Evolutionary conservation across 225 moss, liverwort and hornwort species (phyloP).

Genomic region (Lunularia cruciata): DNA sequence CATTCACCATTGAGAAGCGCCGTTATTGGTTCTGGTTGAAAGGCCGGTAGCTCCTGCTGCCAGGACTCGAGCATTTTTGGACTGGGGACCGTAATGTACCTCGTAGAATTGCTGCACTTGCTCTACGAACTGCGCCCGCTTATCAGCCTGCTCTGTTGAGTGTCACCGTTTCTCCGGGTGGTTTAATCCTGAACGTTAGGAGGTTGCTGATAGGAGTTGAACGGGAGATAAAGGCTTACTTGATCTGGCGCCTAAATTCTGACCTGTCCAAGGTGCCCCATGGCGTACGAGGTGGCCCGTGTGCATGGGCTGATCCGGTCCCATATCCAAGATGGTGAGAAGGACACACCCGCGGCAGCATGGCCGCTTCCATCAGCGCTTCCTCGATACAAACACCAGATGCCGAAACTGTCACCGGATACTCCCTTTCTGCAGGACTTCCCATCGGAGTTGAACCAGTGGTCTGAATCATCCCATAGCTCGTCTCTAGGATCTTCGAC

Average conservation of each 20-base stretch:
- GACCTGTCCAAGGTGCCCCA: conserved; percentile 26
- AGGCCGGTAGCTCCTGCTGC: too few relatives aligned
- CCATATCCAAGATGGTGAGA: conserved; percentile 32
- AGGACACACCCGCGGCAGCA: conserved; percentile 4
- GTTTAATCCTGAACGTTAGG: too few relatives aligned
- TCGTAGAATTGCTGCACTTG: conserved; percentile 3
- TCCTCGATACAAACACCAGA: conserved; percentile 1
- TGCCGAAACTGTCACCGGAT: conserved; percentile 18
- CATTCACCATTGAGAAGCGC: too few relatives aligned
- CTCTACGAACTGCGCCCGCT: neutral
- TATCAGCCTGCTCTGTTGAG: neutral
- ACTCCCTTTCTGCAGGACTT: conserved; percentile 21
- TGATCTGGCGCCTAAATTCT: conserved; percentile 46
- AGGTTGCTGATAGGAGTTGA: neutral
- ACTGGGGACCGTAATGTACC: conserved; percentile 4
- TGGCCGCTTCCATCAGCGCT: conserved; percentile 18
- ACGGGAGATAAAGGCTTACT: neutral
- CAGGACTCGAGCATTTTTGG: too few relatives aligned
- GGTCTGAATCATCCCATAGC: conserved; percentile 42
- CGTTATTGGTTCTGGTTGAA: too few relatives aligned
- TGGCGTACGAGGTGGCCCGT: conserved; percentile 32
- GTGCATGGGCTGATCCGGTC: conserved; percentile 47
- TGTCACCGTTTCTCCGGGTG: too few relatives aligned
- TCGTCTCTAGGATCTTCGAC: conserved; percentile 54
- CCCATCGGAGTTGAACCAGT: conserved; percentile 26